Evolutionary conservation across 2,329 filamentous ascomycete genomes (phyloP), one percentile per base, ranked within the genome.

Genomic region (Ascochyta rabiei): DNA sequence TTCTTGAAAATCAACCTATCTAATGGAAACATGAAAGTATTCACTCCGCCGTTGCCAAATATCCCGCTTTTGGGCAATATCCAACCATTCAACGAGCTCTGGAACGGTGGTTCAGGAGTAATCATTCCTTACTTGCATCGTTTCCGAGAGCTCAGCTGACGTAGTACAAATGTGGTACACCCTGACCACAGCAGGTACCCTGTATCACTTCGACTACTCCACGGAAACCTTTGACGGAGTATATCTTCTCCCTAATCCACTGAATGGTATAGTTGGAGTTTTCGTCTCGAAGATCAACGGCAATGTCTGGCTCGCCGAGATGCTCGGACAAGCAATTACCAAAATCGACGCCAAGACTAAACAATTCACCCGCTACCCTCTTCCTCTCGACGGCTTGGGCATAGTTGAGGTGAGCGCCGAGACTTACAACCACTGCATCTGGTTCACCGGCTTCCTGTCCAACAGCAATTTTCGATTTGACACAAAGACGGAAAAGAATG

Each of bases 381-480:
- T 59, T 10, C 52, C 51, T 16, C 30, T 55, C 1, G 28, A n/a
- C n/a, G 56, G 56, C 5, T 28, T 59, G 7, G 56, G 51, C 1
- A 48, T 48, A 15, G 51, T 48, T 4, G 56, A 55, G 2, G 47
- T 59, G 4, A 51, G 56, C 4, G 48, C 52, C 23, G 56, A 55
- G 16, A 59, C 56, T 9, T 39, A 59, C 16, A 52, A 52, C 16
- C 38, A 51, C 13, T 59, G 56, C 16, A 55, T 59, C 16, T 59
- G 56, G 56, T 52, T 59, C 35, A 55, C 56, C 6, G 56, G 56
- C n/a, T 59, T 59, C 21, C 13, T 55, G 10, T 59, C 51, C 1
- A 59, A 59, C 23, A 48, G 47, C n/a, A 59, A 59, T 21, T 39
- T 59, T 16, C 51, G 56, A n/a, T 59, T 59, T 30, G 56, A 59